Percentiles rank a stretch among this genome's conserved stretches.
phyloP scores from a whole-genome alignment of 192 early-diverging fungal genomes.

The Gamsiella multidivaricata region DNA sequence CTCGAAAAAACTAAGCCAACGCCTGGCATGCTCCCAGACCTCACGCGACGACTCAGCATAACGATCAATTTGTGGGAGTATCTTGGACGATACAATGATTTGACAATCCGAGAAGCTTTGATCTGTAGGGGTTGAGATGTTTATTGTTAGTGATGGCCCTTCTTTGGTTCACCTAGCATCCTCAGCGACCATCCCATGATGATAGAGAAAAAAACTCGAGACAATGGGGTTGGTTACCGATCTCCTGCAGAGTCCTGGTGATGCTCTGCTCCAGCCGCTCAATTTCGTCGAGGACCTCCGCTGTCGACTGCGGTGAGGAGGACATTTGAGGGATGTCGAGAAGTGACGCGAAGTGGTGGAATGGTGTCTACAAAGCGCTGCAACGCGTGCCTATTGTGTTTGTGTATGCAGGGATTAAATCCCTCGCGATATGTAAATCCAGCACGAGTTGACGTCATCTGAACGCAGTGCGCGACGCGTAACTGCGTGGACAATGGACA shows the following conservation, averaged over 20 bases:
- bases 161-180: background rate
- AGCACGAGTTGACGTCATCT: no score
- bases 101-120: constrained; percentile 67
- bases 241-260: constrained; percentile 64
- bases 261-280: constrained; percentile 68
- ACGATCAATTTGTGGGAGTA: constrained; percentile 62
- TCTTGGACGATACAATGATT: constrained; percentile 58
- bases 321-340: background rate
- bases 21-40: constrained; percentile 59
- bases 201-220: no score
- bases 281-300: constrained; percentile 54
- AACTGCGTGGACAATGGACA: no score
- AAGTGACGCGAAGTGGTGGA: no score
- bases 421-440: no score
- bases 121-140: constrained; percentile 38
- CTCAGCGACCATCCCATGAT: no score
- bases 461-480: no score
- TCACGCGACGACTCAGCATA: constrained; percentile 57
- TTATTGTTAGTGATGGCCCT: background rate
- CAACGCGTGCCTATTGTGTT: no score
- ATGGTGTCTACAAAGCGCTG: no score
- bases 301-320: constrained; percentile 14
- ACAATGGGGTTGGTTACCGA: no score
- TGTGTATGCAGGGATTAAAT: no score
- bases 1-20: constrained; percentile 44